A percentile compares a stretch with the other conserved stretches of the same genome.
Conservation (phyloP, 2,329 filamentous ascomycete genomes). For the Endoconidiophora polonica region DNA sequence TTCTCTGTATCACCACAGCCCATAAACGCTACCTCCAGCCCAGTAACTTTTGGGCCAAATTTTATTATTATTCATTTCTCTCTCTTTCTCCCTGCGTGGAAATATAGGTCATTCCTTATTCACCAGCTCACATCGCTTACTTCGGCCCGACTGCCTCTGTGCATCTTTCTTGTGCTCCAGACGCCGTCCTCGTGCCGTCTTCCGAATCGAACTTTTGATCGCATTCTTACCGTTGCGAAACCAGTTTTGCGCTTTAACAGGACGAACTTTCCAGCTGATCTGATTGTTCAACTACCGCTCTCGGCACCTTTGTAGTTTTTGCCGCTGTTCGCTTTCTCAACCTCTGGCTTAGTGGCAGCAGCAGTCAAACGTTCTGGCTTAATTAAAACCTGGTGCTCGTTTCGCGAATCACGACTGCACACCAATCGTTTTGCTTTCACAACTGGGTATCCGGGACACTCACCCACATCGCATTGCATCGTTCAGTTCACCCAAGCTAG, state of each 20-base stretch:
- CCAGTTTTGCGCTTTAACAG: background rate
- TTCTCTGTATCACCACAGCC: too few relatives aligned
- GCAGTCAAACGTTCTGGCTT: too few relatives aligned
- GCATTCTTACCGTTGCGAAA: background rate
- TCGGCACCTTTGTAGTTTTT: too few relatives aligned
- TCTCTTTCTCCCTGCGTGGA: background rate
- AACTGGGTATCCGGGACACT: background rate
- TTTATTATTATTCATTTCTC: background rate
- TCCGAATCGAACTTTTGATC: too few relatives aligned
- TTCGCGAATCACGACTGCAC: background rate
- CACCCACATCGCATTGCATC: background rate
- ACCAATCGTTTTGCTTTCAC: too few relatives aligned
- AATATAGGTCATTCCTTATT: background rate
- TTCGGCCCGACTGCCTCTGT: slow-evolving; percentile 4
- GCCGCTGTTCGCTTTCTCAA: too few relatives aligned
- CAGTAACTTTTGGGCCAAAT: background rate
- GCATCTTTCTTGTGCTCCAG: background rate
- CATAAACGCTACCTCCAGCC: background rate
- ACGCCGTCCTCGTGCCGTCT: too few relatives aligned
- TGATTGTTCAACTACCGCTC: background rate
- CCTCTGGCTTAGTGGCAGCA: too few relatives aligned
- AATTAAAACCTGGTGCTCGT: background rate
- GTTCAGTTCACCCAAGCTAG: background rate
- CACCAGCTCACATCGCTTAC: slow-evolving; percentile 1
- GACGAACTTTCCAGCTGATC: too few relatives aligned